Evolutionary conservation across 805 yeast species (phyloP), one percentile per base, ranked within the genome.

Genomic region (Maudiozyma turicensis): DNA sequence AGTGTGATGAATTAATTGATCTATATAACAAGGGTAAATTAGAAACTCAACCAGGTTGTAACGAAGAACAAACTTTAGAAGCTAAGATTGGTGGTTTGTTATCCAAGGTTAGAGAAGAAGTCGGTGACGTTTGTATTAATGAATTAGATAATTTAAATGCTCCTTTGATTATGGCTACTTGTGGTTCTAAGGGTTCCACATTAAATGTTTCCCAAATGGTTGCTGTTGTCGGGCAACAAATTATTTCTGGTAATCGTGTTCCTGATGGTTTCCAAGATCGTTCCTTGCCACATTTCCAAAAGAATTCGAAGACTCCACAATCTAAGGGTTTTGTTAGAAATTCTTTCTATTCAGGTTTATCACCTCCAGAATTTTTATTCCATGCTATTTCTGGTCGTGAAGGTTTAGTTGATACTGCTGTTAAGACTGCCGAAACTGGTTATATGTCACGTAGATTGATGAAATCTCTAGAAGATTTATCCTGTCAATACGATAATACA

Each of bases 251-350:
- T 69, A 86, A 88, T 65, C 95, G 99, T 78, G 99, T 93, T 53
- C 98, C 99, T 28, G 96, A 93, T 75, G 99, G 99, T n/a, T 93
- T 93, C 77, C 98, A 93, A 69, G 98, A 93, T 71, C 82, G 99
- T 69, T 88, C 99, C 0, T 72, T 93, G 57, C 99, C 99, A 10
- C 99, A 93, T 71, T 93, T 93, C 73, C 81, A 87, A 44, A 93
- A 95, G 69, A 86, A 86, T 68, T 90, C 98, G 56, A 90, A 91
- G 66, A 87, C 97, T 40, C 99, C 99, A 1, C 96, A 91, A 55
- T 87, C 96, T 7, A 93, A 93, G 70, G 99, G 99, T 61, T 93
- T 93, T 61, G 99, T 93, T 28, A 77, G 96, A 67, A 91, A 95
- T 66, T 91, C 98, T 13, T 93, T 93, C 73, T 93, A 75, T 64